Evolutionary conservation across 2,329 filamentous ascomycete species (phyloP), one percentile per base, ranked within the genome.

Genomic region (Laburnicola sp.): DNA sequence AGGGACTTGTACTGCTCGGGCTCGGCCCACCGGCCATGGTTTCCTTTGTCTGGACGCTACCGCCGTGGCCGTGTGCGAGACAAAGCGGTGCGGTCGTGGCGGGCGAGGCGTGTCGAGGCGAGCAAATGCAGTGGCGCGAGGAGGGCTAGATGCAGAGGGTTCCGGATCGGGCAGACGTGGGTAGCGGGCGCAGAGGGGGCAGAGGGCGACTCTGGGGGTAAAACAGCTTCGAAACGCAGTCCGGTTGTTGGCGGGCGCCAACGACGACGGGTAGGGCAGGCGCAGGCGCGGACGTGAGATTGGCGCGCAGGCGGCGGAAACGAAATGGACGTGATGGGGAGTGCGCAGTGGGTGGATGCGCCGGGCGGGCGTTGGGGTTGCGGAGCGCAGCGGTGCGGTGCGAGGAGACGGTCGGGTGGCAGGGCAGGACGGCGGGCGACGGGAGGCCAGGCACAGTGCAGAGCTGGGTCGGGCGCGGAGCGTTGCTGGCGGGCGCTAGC

Each of bases 1-100:
- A 70, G 51, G 73, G 72, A 64, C 71, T 74, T 49, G 70, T 73
- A 61, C 69, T 73, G 65, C 64, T 74, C 54, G 72, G 71, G 65
- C 72, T 74, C 59, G 71, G 72, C 66, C 69, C 68, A 65, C 63
- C 64, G 69, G 70, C 69, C 71, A 74, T 74, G 51, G 51, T 62
- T 64, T 65, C 59, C 66, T 70, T 69, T 68, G 69, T 71, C 57
- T 60, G 57, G 53, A 53, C 51, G 61, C 55, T 64, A 55, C 64
- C 49, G 59, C 56, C 53, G 57, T 51, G 58, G 62, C 41, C 46
- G 64, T 63, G 47, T 41, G 53, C 42, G 51, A 54, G 60, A 72
- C 69, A 71, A 71, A 72, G 69, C 62, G 58, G 35, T 38, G 46
- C 51, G 58, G 56, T 40, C 26, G 43, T 27, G 43, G 49, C 50